phyloP scores from a whole-genome alignment of 2,329 filamentous ascomycete species.

The Exophiala oligosperma region DNA sequence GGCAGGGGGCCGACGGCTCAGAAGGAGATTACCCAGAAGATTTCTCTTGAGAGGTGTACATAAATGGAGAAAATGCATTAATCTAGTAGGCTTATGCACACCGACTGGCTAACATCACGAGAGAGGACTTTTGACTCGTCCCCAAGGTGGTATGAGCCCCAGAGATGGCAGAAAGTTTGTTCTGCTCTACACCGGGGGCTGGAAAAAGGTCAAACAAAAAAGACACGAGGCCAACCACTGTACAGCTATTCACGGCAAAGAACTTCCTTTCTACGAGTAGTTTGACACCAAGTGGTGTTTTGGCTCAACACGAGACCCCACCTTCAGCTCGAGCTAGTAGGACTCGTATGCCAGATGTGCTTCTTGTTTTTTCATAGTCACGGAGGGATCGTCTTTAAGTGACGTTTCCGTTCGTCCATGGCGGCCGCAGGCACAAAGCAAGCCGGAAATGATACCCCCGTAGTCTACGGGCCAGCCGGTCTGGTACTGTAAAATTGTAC shows the following conservation, averaged over 20 bases:
- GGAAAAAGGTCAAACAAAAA: neutral
- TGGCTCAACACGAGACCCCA: neutral
- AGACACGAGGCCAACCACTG: no score
- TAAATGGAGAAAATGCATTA: neutral
- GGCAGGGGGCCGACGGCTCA: slow-evolving; percentile 9
- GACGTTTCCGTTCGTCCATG: slow-evolving; percentile 19
- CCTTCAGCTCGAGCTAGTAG: neutral
- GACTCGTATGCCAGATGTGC: slow-evolving; percentile 4
- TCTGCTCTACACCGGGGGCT: slow-evolving; percentile 1
- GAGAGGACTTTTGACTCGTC: neutral
- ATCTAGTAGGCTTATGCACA: no score
- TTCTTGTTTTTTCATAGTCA: neutral
- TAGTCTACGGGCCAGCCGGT: no score
- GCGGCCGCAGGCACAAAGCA: neutral
- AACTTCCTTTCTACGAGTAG: no score
- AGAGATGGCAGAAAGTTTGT: neutral
- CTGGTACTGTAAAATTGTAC: neutral
- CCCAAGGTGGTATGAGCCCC: slow-evolving; percentile 15
- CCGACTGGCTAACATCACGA: neutral
- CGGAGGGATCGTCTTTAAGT: neutral
- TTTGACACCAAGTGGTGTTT: neutral
- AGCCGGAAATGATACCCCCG: no score
- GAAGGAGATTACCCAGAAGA: slow-evolving; percentile 35
- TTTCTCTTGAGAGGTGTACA: slow-evolving; percentile 37
- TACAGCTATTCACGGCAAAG: no score